These are phyloP conservation scores for Scheffersomyces lignicola DNA, from an alignment of 1,139 yeast species.

Conservation along the genomic window DNA sequence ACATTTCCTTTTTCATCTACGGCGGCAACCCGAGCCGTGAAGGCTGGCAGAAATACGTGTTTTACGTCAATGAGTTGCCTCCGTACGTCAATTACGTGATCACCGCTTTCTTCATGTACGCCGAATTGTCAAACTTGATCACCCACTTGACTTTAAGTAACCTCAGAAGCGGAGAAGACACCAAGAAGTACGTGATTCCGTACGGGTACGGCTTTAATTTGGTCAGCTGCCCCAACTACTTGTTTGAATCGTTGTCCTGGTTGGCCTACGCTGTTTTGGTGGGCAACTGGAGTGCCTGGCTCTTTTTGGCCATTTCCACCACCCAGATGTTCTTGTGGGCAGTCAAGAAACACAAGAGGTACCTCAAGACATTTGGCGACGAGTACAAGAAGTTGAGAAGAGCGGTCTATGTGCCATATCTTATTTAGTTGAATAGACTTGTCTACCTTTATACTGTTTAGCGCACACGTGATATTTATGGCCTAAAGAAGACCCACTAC, in stretches of 20 bases:
- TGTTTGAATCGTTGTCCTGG: constrained; percentile 83
- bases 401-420: constrained; percentile 60
- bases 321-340: constrained; percentile 85
- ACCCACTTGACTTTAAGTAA: constrained; percentile 64
- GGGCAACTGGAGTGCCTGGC: constrained; percentile 74
- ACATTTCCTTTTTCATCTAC: constrained; percentile 67
- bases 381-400: constrained; percentile 69
- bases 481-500: no score
- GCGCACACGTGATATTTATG: no score
- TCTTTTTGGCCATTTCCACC: constrained; percentile 70
- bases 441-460: no score
- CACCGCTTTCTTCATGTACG: constrained; percentile 55
- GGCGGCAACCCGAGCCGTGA: constrained; percentile 42
- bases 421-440: constrained; percentile 12
- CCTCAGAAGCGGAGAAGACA: constrained; percentile 47
- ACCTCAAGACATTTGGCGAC: constrained; percentile 70
- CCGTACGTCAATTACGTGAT: constrained; percentile 26
- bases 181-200: constrained; percentile 24
- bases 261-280: constrained; percentile 63
- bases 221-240: constrained; percentile 79
- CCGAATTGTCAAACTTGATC: constrained; percentile 71
- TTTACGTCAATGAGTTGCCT: constrained; percentile 34
- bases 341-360: constrained; percentile 65
- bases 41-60: constrained; percentile 20
- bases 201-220: constrained; percentile 45